phyloP scores from a whole-genome alignment of 805 yeast genomes.

The Starmerella cellae region DNA sequence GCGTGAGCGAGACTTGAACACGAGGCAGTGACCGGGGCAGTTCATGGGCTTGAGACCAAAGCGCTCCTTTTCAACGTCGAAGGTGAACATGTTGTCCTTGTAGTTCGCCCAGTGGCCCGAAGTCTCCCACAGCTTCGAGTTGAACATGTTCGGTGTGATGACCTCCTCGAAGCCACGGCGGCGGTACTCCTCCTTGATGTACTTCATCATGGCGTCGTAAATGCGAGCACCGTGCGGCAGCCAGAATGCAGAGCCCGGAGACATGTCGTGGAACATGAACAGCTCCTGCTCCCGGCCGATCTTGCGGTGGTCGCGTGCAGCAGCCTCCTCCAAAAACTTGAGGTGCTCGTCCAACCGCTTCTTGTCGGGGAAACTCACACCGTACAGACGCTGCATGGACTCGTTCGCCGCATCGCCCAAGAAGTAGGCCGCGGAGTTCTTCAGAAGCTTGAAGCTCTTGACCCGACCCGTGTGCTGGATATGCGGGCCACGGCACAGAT shows the following conservation, averaged over 20 bases:
- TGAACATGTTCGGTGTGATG: constrained; percentile 97
- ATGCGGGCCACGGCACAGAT: constrained; percentile 95
- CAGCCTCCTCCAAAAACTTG: constrained; percentile 90
- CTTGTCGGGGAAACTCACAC: constrained; percentile 97
- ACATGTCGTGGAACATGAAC: constrained; percentile 87
- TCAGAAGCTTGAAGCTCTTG: constrained; percentile 83
- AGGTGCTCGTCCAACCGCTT: constrained; percentile 88
- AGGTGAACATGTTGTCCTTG: constrained; percentile 92
- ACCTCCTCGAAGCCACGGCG: constrained; percentile 96
- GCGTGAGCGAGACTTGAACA: constrained; percentile 85
- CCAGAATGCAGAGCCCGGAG: constrained; percentile 98
- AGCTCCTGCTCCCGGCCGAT: constrained; percentile 94
- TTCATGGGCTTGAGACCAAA: constrained; percentile 95
- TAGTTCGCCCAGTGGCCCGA: constrained; percentile 99
- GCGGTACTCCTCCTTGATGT: constrained; percentile 73
- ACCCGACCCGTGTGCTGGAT: constrained; percentile 94
- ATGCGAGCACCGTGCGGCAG: constrained; percentile 98
- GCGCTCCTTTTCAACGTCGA: constrained; percentile 91
- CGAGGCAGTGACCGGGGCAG: constrained; percentile 91
- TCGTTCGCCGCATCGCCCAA: constrained; percentile 86
- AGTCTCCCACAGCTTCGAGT: constrained; percentile 93
- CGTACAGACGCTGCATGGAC: constrained; percentile 92
- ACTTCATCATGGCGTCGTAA: constrained; percentile 71
- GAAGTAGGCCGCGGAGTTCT: constrained; percentile 93
- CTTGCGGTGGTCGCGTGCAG: constrained; percentile 81